These are phyloP conservation scores for Dactylonectria estremocensis DNA, from an alignment of 2,329 filamentous ascomycete genomes.

Conservation along the genomic window DNA sequence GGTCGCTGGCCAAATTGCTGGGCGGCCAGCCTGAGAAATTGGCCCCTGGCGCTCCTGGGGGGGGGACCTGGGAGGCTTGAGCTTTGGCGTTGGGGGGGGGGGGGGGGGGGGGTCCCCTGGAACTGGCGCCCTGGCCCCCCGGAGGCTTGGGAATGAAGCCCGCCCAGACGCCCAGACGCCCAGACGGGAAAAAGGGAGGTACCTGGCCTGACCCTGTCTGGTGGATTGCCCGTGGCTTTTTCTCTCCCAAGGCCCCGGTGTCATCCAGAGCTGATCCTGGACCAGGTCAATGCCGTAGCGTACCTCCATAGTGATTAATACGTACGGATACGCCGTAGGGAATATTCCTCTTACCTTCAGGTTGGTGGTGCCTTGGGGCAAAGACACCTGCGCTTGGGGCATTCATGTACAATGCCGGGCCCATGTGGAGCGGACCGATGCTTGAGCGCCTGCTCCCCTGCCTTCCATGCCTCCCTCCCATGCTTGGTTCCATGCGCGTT, in stretches of 20 bases:
- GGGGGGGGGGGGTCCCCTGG: constrained; percentile 16
- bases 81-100: background rate
- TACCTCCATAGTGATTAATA: background rate
- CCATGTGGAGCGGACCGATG: background rate
- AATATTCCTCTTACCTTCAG: no score
- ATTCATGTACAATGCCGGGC: background rate
- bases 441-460: background rate
- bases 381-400: background rate
- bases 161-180: constrained; percentile 5
- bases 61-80: constrained; percentile 13
- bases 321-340: background rate
- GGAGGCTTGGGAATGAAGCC: constrained; percentile 36
- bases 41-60: constrained; percentile 14
- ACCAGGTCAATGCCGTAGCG: background rate
- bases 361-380: no score
- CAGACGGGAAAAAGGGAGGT: constrained; percentile 25
- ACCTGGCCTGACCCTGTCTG: constrained; percentile 42
- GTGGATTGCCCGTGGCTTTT: constrained; percentile 31
- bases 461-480: constrained; percentile 8
- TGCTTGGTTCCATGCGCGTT: constrained; percentile 8
- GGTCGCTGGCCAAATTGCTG: constrained; percentile 16
- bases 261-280: constrained; percentile 27
- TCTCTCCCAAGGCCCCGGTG: constrained; percentile 38
- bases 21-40: constrained; percentile 12
- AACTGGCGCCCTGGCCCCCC: constrained; percentile 27